Percentiles rank a stretch among this genome's conserved stretches.
Conservation (phyloP, 768 basidiomycete genomes). For the Kwoniella botswanensis region DNA sequence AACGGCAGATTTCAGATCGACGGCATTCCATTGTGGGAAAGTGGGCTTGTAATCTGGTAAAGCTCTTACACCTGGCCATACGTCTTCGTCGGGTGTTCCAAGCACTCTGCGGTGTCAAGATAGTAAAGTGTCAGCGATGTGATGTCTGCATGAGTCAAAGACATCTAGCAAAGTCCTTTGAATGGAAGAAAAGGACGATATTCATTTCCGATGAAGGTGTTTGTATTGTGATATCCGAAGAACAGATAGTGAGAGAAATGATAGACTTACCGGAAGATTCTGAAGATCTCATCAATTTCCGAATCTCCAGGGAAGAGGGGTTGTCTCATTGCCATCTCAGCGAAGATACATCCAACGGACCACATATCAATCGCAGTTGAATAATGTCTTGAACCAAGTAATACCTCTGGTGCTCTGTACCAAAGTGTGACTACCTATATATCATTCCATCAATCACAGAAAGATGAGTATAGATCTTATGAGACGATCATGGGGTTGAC, state of each 20-base stretch:
- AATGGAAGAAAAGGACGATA: too few species aligned
- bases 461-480: too few species aligned
- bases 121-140: not conserved
- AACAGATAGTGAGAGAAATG: not conserved
- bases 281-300: conserved; percentile 99
- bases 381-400: conserved; percentile 94
- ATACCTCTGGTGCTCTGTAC: conserved; percentile 98
- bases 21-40: conserved; percentile 91
- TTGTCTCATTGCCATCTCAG: conserved; percentile 94
- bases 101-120: conserved; percentile 67
- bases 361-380: conserved; percentile 99
- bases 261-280: conserved; percentile 84
- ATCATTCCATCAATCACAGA: too few species aligned
- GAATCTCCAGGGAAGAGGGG: conserved; percentile 98
- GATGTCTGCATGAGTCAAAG: conserved; percentile 1
- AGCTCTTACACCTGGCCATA: conserved; percentile 85
- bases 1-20: conserved; percentile 72
- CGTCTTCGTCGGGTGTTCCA: conserved; percentile 88
- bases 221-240: not conserved
- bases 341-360: conserved; percentile 98
- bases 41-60: conserved; percentile 95
- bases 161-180: too few species aligned
- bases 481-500: not conserved
- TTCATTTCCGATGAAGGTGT: too few species aligned
- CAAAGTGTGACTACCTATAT: conserved; percentile 94